Evolutionary conservation across 495 filamentous ascomycete species (phyloP).

Genomic region (Margaritispora aquatica): DNA sequence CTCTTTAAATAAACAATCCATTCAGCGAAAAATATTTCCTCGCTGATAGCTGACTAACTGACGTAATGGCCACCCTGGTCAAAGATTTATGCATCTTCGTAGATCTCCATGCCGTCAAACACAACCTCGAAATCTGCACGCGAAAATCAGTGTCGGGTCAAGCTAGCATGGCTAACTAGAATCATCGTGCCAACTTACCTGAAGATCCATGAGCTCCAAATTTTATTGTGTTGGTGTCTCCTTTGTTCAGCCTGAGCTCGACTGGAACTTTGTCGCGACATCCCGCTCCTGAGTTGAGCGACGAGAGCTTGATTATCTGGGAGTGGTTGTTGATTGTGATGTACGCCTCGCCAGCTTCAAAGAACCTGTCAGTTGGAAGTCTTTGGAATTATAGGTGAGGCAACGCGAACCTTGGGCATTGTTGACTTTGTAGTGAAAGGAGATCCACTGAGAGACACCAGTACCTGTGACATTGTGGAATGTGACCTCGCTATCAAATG

Average conservation of each 20-base stretch:
- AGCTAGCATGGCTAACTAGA: too few relatives aligned
- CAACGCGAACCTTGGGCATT: slow-evolving; percentile 29
- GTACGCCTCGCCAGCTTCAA: slow-evolving; percentile 31
- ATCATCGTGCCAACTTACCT: slow-evolving; percentile 18
- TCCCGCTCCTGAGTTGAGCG: slow-evolving; percentile 35
- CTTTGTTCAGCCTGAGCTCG: slow-evolving; percentile 28
- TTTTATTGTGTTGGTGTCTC: slow-evolving; percentile 32
- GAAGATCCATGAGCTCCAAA: slow-evolving; percentile 29
- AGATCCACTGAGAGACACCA: slow-evolving; percentile 33
- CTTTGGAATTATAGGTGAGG: too few relatives aligned
- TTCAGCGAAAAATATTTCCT: too few relatives aligned
- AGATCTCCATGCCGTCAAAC: slow-evolving; percentile 29
- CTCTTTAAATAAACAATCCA: too few relatives aligned
- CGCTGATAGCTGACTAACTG: too few relatives aligned
- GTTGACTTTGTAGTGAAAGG: slow-evolving; percentile 33
- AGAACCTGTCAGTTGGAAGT: not conserved
- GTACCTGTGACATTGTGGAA: slow-evolving; percentile 37
- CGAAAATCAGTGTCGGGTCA: not conserved
- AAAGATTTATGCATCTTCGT: slow-evolving; percentile 21
- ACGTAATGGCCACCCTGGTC: too few relatives aligned
- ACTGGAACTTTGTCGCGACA: slow-evolving; percentile 33
- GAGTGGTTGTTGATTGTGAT: slow-evolving; percentile 34
- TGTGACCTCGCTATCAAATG: slow-evolving; percentile 24
- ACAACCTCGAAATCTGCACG: slow-evolving; percentile 26
- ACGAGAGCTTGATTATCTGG: slow-evolving; percentile 30